Percentiles rank a stretch among this genome's conserved stretches.
These are phyloP conservation scores for Penicillium egyptiacum DNA, from an alignment of 495 filamentous ascomycete species.

Conservation along the genomic window DNA sequence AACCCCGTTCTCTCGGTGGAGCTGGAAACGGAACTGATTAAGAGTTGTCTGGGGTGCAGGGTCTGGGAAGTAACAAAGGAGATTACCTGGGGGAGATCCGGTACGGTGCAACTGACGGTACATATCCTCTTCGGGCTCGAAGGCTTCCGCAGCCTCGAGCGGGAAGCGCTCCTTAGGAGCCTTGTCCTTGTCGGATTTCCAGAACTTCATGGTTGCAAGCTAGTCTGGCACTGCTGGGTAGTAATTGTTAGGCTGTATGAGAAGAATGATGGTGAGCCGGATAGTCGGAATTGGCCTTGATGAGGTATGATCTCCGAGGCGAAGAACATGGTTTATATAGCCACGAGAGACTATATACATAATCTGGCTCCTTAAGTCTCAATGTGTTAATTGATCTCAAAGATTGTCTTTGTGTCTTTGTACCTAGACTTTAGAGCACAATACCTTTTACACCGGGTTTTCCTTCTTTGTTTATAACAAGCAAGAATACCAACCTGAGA, in stretches of 20 bases:
- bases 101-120: neutral
- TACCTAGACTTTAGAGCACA: neutral
- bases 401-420: neutral
- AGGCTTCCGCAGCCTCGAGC: neutral
- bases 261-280: neutral
- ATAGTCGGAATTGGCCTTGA: neutral
- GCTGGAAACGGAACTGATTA: conserved; percentile 3
- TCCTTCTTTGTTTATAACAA: neutral
- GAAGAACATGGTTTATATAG: neutral
- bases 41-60: neutral
- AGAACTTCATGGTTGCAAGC: neutral
- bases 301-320: neutral
- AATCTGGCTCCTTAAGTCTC: neutral
- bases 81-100: neutral
- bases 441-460: neutral
- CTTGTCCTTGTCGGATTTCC: too few species aligned
- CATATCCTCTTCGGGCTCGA: neutral
- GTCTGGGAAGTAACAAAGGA: neutral
- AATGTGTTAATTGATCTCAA: neutral
- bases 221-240: neutral
- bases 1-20: neutral
- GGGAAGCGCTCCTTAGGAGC: neutral
- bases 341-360: neutral
- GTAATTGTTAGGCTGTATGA: too few species aligned
- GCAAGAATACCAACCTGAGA: neutral